These are phyloP conservation scores for Ascomycota sp. DNA, from an alignment of 2,329 filamentous ascomycete genomes.

Conservation along the genomic window DNA sequence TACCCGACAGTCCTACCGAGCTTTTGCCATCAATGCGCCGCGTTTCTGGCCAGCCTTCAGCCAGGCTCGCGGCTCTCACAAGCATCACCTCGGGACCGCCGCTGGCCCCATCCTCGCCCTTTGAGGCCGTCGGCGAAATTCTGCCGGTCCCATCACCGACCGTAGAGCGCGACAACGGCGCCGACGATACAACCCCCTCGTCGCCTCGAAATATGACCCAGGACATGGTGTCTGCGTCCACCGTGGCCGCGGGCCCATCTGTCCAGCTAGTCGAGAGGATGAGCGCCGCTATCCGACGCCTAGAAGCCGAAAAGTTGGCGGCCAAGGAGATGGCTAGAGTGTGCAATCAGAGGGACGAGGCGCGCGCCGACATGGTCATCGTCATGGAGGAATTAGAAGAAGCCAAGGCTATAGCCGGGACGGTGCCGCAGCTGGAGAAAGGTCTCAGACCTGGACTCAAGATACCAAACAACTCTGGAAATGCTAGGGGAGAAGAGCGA, in stretches of 20 bases:
- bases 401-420: conserved; percentile 35
- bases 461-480: conserved; percentile 81
- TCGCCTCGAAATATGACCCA: conserved; percentile 50
- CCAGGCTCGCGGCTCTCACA: conserved; percentile 18
- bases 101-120: conserved; percentile 22
- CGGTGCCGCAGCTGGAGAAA: conserved; percentile 44
- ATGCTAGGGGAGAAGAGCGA: conserved; percentile 96
- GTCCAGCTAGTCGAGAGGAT: conserved; percentile 92
- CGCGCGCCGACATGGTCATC: conserved; percentile 69
- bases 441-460: conserved; percentile 43
- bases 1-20: conserved; percentile 18
- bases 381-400: conserved; percentile 72
- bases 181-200: conserved; percentile 22
- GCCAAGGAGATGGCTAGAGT: conserved; percentile 63
- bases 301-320: conserved; percentile 80
- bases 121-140: conserved; percentile 17
- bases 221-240: conserved; percentile 75
- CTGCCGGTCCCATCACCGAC: conserved; percentile 14
- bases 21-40: conserved; percentile 20
- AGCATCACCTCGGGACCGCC: conserved; percentile 14
- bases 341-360: conserved; percentile 70
- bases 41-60: conserved; percentile 25
- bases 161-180: conserved; percentile 28
- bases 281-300: conserved; percentile 72
- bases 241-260: conserved; percentile 70